Base-by-base conservation (phyloP, 306 rosid species). In the Leucaena leucocephala region DNA sequence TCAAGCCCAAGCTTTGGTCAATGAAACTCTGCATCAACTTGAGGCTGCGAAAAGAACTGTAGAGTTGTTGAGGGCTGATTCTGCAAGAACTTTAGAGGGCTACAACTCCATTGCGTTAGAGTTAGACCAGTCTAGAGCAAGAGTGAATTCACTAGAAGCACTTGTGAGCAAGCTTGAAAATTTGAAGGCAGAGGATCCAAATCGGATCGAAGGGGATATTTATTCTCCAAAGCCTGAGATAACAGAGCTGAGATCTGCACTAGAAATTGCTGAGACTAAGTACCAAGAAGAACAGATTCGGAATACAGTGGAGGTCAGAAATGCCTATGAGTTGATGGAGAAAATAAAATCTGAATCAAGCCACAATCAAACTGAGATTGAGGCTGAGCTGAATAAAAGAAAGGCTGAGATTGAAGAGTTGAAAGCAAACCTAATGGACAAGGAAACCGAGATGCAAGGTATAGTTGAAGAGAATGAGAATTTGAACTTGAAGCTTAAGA, bases 381-480 rank as follows among this genome's bases (percentile, higher is more conserved):
- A 78, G 79, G 77, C 79, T 3, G 98, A 91, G 71, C 80, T 92
- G 73, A 81, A 81, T 66, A 84, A 70, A 84, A 82, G 74, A 45
- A 91, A 84, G 76, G 80, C 85, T 42, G 85, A 82, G 43, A 72
- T 93, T 57, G 98, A 96, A 68, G 98, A 91, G 40, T 84, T 93
- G 86, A 93, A 89, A 79, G 91, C 98, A 17, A 88, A 88, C 72
- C 72, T 96, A 50, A 91, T 96, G 99, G 99, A 96, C 45, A 96
- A 90, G 82, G 99, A 96, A 84, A 96, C 96, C 14, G 99, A 96
- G 80, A 76, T 93, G 74, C 99, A 96, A 81, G 82, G 94, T 79
- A 90, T 96, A 59, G 79, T 88, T 33, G 99, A 93, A 72, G 99
- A 96, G 87, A 96, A 96, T 13, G 99, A 93, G 80, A 86, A 79